phyloP scores from a whole-genome alignment of 2,329 filamentous ascomycete species.

The Kalaharituber pfeilii region DNA sequence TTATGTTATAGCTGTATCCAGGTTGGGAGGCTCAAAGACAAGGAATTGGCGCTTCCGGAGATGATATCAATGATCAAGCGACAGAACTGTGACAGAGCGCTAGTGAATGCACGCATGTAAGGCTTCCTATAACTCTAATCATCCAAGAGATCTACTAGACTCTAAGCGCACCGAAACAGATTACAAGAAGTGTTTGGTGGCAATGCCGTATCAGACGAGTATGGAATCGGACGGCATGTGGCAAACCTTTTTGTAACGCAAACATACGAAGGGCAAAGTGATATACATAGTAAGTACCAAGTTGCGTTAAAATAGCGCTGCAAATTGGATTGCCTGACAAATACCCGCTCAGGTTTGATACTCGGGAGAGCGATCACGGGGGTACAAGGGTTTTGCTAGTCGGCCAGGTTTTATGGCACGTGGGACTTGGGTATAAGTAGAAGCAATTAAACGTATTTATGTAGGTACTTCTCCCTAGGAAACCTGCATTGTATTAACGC shows the following conservation, averaged over 20 bases:
- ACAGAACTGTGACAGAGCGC: slow-evolving; percentile 85
- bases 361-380: slow-evolving; percentile 53
- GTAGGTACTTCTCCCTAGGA: too few species aligned
- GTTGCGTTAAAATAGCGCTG: neutral
- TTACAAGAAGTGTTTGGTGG: slow-evolving; percentile 94
- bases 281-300: slow-evolving; percentile 67
- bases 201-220: slow-evolving; percentile 96
- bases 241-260: slow-evolving; percentile 94
- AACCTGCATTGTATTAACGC: too few species aligned
- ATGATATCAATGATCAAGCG: slow-evolving; percentile 97
- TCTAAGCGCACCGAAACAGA: slow-evolving; percentile 28
- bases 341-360: slow-evolving; percentile 41
- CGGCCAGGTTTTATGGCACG: too few species aligned
- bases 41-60: slow-evolving; percentile 71
- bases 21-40: slow-evolving; percentile 82
- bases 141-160: too few species aligned
- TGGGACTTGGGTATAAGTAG: too few species aligned
- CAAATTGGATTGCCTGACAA: neutral
- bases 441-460: too few species aligned
- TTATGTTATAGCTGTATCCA: slow-evolving; percentile 45
- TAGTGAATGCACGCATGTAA: slow-evolving; percentile 55
- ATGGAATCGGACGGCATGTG: slow-evolving; percentile 80
- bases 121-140: too few species aligned
- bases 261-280: slow-evolving; percentile 95
- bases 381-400: slow-evolving; percentile 49